Evolutionary conservation across 2,329 filamentous ascomycete genomes (phyloP).

Genomic region (Ophiostoma piceae): DNA sequence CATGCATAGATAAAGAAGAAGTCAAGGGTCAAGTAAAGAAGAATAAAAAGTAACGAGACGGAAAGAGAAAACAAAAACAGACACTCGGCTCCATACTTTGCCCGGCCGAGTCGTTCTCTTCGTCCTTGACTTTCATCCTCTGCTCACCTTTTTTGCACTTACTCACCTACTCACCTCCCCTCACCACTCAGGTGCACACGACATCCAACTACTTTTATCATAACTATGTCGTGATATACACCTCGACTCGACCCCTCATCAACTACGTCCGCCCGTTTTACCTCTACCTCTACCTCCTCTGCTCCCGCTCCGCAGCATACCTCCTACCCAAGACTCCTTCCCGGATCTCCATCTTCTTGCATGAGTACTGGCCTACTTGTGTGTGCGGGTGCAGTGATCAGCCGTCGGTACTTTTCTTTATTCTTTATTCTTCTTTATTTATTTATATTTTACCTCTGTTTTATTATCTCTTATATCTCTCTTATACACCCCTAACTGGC

Average conservation of each 20-base stretch:
- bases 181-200: not conserved
- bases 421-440: not conserved
- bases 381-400: constrained; percentile 10
- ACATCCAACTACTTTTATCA: not conserved
- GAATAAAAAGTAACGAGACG: not conserved
- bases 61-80: not conserved
- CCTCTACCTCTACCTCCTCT: not conserved
- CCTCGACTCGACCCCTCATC: not conserved
- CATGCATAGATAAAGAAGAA: not conserved
- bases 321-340: constrained; percentile 2
- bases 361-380: not conserved
- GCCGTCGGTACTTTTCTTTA: not conserved
- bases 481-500: not conserved
- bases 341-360: constrained; percentile 11
- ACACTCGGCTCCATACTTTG: not conserved
- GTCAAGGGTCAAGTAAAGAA: not conserved
- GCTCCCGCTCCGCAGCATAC: not conserved
- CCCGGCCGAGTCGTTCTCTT: not conserved
- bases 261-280: not conserved
- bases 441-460: not conserved
- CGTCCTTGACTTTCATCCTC: not conserved
- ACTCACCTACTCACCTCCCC: not conserved
- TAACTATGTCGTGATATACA: not conserved
- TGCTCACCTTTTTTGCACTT: not conserved
- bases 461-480: not conserved